phyloP scores from a whole-genome alignment of 768 basidiomycete genomes.

The Rhizopogon vinicolor region DNA sequence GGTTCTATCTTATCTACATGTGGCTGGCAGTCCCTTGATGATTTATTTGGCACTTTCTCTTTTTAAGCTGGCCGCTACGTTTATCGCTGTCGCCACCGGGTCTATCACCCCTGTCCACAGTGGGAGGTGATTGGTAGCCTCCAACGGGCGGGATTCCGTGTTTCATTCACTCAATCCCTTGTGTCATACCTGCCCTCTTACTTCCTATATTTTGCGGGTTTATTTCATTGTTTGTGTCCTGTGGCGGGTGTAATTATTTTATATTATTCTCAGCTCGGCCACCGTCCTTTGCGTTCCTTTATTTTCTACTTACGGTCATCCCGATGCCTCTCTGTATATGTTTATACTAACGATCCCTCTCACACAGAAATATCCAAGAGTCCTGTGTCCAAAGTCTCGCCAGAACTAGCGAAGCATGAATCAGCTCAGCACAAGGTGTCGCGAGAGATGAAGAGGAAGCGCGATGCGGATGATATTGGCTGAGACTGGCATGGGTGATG shows the following conservation, averaged over 20 bases:
- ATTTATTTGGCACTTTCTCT: slow-evolving; percentile 8
- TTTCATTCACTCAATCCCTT: not conserved
- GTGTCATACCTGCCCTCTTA: too few relatives aligned
- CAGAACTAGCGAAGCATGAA: slow-evolving; percentile 88
- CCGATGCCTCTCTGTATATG: not conserved
- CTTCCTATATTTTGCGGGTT: slow-evolving; percentile 2
- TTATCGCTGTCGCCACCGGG: not conserved
- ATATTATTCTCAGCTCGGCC: not conserved
- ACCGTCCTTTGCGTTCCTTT: not conserved
- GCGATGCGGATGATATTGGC: slow-evolving; percentile 75
- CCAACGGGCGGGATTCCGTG: not conserved
- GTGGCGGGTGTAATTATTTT: too few relatives aligned
- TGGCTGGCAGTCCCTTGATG: not conserved
- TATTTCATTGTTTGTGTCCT: too few relatives aligned
- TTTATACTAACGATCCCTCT: slow-evolving; percentile 13
- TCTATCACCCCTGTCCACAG: not conserved
- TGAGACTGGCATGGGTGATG: slow-evolving; percentile 15
- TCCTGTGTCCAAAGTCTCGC: slow-evolving; percentile 84
- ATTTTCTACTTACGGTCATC: not conserved
- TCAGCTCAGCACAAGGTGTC: slow-evolving; percentile 88
- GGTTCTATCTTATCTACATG: slow-evolving; percentile 4
- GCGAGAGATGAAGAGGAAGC: slow-evolving; percentile 92
- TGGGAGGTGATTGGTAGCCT: not conserved
- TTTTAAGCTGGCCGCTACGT: not conserved
- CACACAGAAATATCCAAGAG: slow-evolving; percentile 85